Conservation (phyloP, 805 yeast species). For the Saturnispora halmiae region DNA sequence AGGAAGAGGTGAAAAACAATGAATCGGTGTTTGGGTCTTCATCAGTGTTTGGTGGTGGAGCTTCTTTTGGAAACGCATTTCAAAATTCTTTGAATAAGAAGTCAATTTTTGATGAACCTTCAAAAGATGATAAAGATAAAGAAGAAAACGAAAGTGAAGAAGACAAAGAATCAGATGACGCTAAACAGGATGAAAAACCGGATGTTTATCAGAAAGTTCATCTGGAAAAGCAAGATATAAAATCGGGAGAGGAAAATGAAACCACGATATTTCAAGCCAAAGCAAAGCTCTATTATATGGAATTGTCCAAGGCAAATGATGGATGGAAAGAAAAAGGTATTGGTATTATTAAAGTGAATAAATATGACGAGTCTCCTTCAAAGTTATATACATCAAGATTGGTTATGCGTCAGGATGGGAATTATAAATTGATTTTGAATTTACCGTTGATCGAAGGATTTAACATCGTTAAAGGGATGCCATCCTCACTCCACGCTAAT, state of each 20-base stretch:
- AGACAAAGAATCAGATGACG: constrained; percentile 14
- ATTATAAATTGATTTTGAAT: constrained; percentile 74
- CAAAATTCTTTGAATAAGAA: constrained; percentile 41
- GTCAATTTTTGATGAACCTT: constrained; percentile 44
- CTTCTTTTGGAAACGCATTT: constrained; percentile 47
- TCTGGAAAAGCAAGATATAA: constrained; percentile 46
- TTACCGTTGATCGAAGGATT: constrained; percentile 54
- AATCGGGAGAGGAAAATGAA: constrained; percentile 91
- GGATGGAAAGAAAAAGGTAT: constrained; percentile 97
- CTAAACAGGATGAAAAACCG: constrained; percentile 18
- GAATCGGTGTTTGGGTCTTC: constrained; percentile 5
- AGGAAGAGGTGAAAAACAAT: constrained; percentile 6
- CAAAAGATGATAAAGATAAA: constrained; percentile 14
- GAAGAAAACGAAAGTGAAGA: constrained; percentile 14
- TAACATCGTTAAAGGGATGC: constrained; percentile 68
- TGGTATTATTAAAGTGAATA: constrained; percentile 78
- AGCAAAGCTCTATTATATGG: constrained; percentile 71
- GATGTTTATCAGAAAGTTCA: constrained; percentile 48
- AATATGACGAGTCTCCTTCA: constrained; percentile 24
- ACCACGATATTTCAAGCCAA: constrained; percentile 55
- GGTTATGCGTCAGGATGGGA: constrained; percentile 86
- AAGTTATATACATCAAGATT: constrained; percentile 45
- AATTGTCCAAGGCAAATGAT: constrained; percentile 49
- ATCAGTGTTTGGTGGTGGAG: constrained; percentile 34
- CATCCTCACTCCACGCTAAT: constrained; percentile 74